Evolutionary conservation across 1,139 yeast genomes (phyloP).

Genomic region (Yamadazyma jaroonii): DNA sequence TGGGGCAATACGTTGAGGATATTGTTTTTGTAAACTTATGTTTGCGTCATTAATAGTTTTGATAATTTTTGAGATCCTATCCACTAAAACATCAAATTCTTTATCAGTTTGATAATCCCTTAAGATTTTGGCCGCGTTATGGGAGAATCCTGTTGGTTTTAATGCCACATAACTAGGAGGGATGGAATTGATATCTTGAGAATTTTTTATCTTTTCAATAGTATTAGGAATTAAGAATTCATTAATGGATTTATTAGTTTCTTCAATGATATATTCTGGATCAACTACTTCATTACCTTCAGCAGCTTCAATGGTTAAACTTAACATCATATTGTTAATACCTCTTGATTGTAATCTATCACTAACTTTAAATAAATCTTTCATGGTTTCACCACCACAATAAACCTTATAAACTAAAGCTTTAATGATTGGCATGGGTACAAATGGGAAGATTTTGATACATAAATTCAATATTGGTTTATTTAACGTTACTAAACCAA

Average conservation of each 20-base stretch:
- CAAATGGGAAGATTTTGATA: constrained; percentile 67
- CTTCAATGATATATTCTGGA: constrained; percentile 61
- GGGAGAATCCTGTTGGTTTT: constrained; percentile 88
- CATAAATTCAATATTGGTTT: constrained; percentile 59
- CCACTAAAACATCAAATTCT: constrained; percentile 60
- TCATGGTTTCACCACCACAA: constrained; percentile 84
- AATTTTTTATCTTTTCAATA: constrained; percentile 39
- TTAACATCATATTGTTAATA: constrained; percentile 89
- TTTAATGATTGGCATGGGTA: constrained; percentile 71
- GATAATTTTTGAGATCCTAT: constrained; percentile 59
- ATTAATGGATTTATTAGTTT: constrained; percentile 65
- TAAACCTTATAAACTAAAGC: constrained; percentile 76
- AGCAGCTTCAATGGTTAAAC: constrained; percentile 90
- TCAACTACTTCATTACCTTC: constrained; percentile 67
- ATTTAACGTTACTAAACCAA: constrained; percentile 66
- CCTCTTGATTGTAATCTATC: constrained; percentile 65
- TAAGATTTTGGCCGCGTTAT: constrained; percentile 74
- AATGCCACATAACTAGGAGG: constrained; percentile 87
- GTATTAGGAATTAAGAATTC: constrained; percentile 75
- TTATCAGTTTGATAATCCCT: constrained; percentile 51
- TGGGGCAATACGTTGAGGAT: constrained; percentile 72
- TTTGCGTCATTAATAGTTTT: constrained; percentile 58
- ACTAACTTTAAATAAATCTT: constrained; percentile 71
- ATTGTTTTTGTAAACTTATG: constrained; percentile 41
- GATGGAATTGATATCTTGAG: constrained; percentile 53